These are phyloP conservation scores for Cetraspora pellucida DNA, from an alignment of 192 early-diverging fungal species.

Conservation along the genomic window DNA sequence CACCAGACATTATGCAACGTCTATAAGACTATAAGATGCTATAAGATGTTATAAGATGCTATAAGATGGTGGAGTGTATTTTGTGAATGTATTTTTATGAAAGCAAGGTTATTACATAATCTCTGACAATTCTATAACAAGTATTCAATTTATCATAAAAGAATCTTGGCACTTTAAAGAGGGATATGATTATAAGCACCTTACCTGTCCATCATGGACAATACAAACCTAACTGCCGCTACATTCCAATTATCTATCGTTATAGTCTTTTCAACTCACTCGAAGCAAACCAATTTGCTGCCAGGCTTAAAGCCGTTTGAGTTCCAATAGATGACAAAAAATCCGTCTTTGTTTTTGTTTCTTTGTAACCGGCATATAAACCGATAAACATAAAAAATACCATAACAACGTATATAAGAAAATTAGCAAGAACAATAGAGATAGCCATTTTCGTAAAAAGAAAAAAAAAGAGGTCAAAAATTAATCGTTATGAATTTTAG, in stretches of 20 bases:
- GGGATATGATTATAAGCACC: neutral
- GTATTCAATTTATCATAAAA: neutral
- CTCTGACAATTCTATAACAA: too few relatives aligned
- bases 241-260: neutral
- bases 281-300: constrained; percentile 54
- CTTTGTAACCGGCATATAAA: constrained; percentile 51
- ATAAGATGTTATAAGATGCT: neutral
- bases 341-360: constrained; percentile 48
- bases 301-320: constrained; percentile 52
- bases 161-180: neutral
- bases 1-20: neutral
- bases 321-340: constrained; percentile 59
- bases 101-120: too few relatives aligned
- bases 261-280: constrained; percentile 35
- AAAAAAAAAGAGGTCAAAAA: too few relatives aligned
- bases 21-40: neutral
- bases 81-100: too few relatives aligned
- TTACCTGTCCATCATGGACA: neutral
- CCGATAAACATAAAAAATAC: constrained; percentile 56
- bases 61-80: neutral
- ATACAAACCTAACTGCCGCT: constrained; percentile 6
- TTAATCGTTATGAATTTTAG: too few relatives aligned
- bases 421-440: constrained; percentile 37
- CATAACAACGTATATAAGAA: constrained; percentile 58
- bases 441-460: neutral